Base-by-base conservation (phyloP, 371 early-diverging fungal species). In the Zancudomyces culisetae region DNA sequence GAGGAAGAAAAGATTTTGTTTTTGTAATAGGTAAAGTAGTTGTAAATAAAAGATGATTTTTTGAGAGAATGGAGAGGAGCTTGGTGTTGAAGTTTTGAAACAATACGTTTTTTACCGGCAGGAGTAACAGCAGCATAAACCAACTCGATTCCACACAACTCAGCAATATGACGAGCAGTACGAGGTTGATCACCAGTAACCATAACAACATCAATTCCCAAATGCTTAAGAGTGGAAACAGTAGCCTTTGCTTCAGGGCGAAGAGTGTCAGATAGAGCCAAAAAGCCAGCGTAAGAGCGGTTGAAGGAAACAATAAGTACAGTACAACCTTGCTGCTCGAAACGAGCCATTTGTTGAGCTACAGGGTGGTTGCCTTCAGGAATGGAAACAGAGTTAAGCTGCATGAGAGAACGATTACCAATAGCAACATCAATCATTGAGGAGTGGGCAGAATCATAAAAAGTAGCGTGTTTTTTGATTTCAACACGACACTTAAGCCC, bases 161-260 rank as follows among this genome's bases (percentile, higher is more conserved):
- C 76, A 29, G 93, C 95, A 70, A 96, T 87, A 1, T 82, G 80
- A 30, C 76, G 72, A 2, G 98, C 95, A 3, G 92, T 94, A 30
- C 78, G 68, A 26, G 83, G 58, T 60, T 90, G 89, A 70, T 97
- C 98, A 60, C 98, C 98, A 2, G 98, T 97, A 43, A 94, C 90
- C 90, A 96, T 93, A 20, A 87, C 78, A 19, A 91, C 87, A 61
- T 75, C 71, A 10, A 89, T 78, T 49, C 90, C 90, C 55, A 95
- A 80, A 1, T 49, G 45, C 49, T 77, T 72, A 30, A 96, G 63
- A 1, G 81, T 75, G 8, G 71, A 71, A 0, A 95, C 71, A 0
- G 85, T 76, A 2, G 68, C 58, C 24, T 67, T 60, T 0, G 93
- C 68, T 56, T 90, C 87, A 0, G 90, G 83, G 42, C 87, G 85